These are phyloP conservation scores for Tephrocybe sp. DNA, from an alignment of 768 basidiomycete genomes.

Conservation along the genomic window DNA sequence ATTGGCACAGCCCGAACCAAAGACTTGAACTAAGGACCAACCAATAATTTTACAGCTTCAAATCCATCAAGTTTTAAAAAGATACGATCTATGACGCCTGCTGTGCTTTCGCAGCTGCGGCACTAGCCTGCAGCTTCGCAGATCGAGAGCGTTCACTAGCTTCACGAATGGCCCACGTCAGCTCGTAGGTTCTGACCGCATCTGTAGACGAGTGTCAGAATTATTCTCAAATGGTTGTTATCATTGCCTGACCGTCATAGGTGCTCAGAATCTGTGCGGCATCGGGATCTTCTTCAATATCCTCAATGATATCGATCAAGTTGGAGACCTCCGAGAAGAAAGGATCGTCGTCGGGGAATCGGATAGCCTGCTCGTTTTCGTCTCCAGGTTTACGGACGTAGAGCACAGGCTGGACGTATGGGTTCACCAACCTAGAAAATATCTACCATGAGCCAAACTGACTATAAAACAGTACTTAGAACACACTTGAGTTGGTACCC, in stretches of 20 bases:
- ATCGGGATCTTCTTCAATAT: conserved; percentile 85
- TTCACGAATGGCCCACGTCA: conserved; percentile 91
- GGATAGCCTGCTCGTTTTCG: conserved; percentile 68
- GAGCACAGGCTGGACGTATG: conserved; percentile 89
- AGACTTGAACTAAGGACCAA: too few species aligned
- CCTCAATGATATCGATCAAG: conserved; percentile 87
- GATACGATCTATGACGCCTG: not conserved
- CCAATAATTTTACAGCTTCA: not conserved
- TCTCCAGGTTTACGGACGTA: conserved; percentile 84
- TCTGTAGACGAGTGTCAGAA: conserved; percentile 39
- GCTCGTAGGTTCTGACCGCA: conserved; percentile 84
- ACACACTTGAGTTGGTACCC: conserved; percentile 83
- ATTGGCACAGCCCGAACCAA: too few species aligned
- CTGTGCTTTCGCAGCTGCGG: conserved; percentile 23
- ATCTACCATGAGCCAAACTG: conserved; percentile 3
- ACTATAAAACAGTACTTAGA: not conserved
- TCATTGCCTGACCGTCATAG: conserved; percentile 65
- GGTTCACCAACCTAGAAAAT: conserved; percentile 73
- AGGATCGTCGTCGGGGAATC: conserved; percentile 83
- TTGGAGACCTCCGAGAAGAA: conserved; percentile 94
- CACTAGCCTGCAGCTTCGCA: conserved; percentile 38
- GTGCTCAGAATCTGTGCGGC: conserved; percentile 76
- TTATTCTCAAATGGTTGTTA: conserved; percentile 1
- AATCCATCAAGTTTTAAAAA: not conserved
- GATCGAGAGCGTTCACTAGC: conserved; percentile 69